These are phyloP conservation scores for Triticum timopheevii DNA, from an alignment of 176 grass and related monocot genomes.

Conservation along the genomic window DNA sequence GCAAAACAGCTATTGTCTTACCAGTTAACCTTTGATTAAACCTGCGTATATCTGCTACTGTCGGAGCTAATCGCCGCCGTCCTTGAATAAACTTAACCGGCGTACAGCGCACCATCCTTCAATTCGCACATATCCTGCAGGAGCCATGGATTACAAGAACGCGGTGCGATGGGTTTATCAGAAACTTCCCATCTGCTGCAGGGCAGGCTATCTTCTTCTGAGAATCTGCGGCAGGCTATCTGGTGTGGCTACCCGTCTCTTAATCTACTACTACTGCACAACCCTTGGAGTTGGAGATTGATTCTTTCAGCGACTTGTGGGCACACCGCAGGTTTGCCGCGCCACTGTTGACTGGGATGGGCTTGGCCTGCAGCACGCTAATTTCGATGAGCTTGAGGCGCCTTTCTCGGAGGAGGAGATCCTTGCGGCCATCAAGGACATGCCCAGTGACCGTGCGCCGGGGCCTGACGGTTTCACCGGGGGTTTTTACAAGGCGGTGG, in stretches of 20 bases:
- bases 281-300: neutral
- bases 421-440: too few relatives aligned
- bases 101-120: neutral
- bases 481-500: too few relatives aligned
- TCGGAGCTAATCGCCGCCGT: neutral
- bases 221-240: neutral
- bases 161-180: neutral
- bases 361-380: too few relatives aligned
- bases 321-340: too few relatives aligned
- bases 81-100: neutral
- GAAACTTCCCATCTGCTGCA: neutral
- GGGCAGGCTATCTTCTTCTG: neutral
- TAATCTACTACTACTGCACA: neutral
- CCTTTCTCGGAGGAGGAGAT: too few relatives aligned
- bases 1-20: too few relatives aligned
- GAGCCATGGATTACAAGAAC: neutral
- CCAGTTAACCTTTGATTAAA: neutral
- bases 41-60: neutral
- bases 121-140: neutral
- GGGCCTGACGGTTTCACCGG: too few relatives aligned
- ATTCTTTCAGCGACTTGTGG: too few relatives aligned
- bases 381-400: too few relatives aligned
- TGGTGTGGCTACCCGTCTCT: neutral
- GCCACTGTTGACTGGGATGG: too few relatives aligned
- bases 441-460: too few relatives aligned